Evolutionary conservation across 495 filamentous ascomycete genomes (phyloP).

Genomic region (Cercophora sp.): DNA sequence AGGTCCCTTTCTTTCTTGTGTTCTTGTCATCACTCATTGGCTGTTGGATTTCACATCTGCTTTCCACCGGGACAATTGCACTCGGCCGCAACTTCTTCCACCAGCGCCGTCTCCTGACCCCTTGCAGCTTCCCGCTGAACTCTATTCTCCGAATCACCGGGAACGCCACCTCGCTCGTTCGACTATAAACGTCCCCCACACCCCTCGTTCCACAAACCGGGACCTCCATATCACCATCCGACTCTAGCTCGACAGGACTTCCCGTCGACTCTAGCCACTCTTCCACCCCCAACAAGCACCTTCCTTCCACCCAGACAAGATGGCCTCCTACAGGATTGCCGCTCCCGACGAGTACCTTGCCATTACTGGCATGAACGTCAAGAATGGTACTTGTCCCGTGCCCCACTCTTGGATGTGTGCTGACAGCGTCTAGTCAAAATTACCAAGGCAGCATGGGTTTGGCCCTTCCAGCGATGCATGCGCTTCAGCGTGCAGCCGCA

Average conservation of each 20-base stretch:
- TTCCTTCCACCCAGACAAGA: conserved; percentile 20
- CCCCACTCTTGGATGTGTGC: not conserved
- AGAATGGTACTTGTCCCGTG: conserved; percentile 30
- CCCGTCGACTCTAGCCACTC: not conserved
- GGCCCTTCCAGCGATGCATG: conserved; percentile 60
- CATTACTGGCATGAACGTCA: conserved; percentile 72
- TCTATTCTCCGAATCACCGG: too few relatives aligned
- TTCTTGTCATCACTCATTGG: too few relatives aligned
- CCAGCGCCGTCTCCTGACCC: too few relatives aligned
- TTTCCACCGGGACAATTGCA: too few relatives aligned
- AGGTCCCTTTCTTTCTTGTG: too few relatives aligned
- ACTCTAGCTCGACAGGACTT: not conserved
- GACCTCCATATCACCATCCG: not conserved
- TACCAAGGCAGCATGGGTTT: conserved; percentile 66
- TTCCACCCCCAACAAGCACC: too few relatives aligned
- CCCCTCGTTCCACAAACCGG: too few relatives aligned
- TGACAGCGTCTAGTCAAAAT: conserved; percentile 51
- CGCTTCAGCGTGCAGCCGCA: conserved; percentile 63
- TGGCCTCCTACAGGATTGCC: conserved; percentile 43
- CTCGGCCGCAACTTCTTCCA: too few relatives aligned
- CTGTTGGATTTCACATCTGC: too few relatives aligned
- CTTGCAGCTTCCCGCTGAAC: too few relatives aligned
- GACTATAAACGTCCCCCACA: not conserved
- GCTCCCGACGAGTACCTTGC: conserved; percentile 65
- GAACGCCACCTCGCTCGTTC: too few relatives aligned